phyloP scores from a whole-genome alignment of 192 early-diverging fungal genomes.

The Entomortierella chlamydospora region DNA sequence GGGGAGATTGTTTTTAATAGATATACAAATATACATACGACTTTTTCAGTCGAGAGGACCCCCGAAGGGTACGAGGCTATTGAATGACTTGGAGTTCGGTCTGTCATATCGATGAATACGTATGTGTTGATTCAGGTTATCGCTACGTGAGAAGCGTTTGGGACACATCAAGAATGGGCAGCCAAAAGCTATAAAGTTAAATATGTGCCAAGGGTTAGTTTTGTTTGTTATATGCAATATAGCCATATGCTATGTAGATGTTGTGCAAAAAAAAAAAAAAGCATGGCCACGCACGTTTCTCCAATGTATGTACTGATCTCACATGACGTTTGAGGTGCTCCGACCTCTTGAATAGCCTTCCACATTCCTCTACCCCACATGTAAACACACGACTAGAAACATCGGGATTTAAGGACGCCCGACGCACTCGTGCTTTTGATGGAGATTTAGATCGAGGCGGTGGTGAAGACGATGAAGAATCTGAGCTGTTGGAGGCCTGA shows the following conservation, averaged over 20 bases:
- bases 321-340: slow-evolving; percentile 71
- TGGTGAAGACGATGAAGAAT: slow-evolving; percentile 14
- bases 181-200: slow-evolving; percentile 59
- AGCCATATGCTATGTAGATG: too few relatives aligned
- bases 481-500: background rate
- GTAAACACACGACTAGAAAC: slow-evolving; percentile 31
- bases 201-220: too few relatives aligned
- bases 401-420: slow-evolving; percentile 36
- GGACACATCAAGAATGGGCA: slow-evolving; percentile 62
- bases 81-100: slow-evolving; percentile 15
- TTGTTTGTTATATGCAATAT: background rate
- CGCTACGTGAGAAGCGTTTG: slow-evolving; percentile 67
- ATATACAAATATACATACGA: too few relatives aligned
- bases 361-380: slow-evolving; percentile 60
- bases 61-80: slow-evolving; percentile 12
- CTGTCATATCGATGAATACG: slow-evolving; percentile 65
- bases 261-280: too few relatives aligned
- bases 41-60: background rate
- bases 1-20: too few relatives aligned
- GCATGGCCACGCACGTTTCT: slow-evolving; percentile 73
- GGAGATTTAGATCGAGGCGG: slow-evolving; percentile 1
- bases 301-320: slow-evolving; percentile 69
- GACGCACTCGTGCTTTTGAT: slow-evolving; percentile 11
- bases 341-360: slow-evolving; percentile 64
- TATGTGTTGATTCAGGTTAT: slow-evolving; percentile 67